Conservation (phyloP, 192 early-diverging fungal genomes). For the Entomortierella beljakovae region DNA sequence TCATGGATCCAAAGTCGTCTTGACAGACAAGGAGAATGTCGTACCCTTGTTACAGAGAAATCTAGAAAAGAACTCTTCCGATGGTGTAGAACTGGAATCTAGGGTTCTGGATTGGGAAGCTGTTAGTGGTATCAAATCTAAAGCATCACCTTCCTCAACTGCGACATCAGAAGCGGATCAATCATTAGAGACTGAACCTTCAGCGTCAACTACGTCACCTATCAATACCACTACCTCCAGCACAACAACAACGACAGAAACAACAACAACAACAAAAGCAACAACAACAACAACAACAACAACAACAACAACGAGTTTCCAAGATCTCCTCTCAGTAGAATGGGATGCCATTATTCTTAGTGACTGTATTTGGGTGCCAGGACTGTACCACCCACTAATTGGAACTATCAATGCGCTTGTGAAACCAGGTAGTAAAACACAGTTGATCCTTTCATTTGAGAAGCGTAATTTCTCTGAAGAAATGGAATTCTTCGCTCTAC, state of each 20-base stretch:
- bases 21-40: constrained; percentile 62
- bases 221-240: not conserved
- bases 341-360: constrained; percentile 51
- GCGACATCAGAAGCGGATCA: not conserved
- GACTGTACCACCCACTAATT: constrained; percentile 24
- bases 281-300: not conserved
- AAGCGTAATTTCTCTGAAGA: constrained; percentile 53
- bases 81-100: constrained; percentile 11
- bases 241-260: not conserved
- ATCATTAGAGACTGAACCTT: no score
- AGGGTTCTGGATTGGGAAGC: constrained; percentile 45
- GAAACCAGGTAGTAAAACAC: not conserved
- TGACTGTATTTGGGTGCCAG: constrained; percentile 52
- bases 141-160: not conserved
- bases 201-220: no score
- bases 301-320: not conserved
- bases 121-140: constrained; percentile 22
- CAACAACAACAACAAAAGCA: not conserved
- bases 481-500: constrained; percentile 48
- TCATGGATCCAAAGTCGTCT: constrained; percentile 25
- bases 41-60: constrained; percentile 59
- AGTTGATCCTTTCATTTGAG: constrained; percentile 38
- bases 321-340: constrained; percentile 15
- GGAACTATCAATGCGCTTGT: constrained; percentile 30
- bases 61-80: constrained; percentile 24